Percentiles rank a stretch among this genome's conserved stretches.
Conservation (phyloP, 1,284 basidiomycete genomes). For the Phylloboletellus chloephorus region DNA sequence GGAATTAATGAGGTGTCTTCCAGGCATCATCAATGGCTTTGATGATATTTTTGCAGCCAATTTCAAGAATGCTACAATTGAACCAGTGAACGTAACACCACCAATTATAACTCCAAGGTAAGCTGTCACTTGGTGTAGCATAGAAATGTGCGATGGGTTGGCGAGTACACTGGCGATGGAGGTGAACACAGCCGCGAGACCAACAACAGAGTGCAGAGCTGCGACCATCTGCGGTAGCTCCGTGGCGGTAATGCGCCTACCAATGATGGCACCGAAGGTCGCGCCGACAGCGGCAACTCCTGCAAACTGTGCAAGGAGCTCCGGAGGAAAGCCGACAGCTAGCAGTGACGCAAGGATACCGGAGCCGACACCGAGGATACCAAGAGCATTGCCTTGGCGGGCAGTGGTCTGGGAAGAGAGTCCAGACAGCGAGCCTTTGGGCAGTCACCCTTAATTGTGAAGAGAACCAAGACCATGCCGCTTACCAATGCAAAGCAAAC, state of each 20-base stretch:
- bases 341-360: conserved; percentile 75
- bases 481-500: conserved; percentile 74
- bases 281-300: conserved; percentile 68
- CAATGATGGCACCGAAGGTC: conserved; percentile 61
- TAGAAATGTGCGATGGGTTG: conserved; percentile 58
- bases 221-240: conserved; percentile 80
- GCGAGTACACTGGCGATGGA: conserved; percentile 74
- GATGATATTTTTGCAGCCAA: conserved; percentile 76
- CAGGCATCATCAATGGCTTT: conserved; percentile 64
- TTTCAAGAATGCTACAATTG: conserved; percentile 84
- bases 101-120: conserved; percentile 82
- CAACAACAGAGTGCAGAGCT: conserved; percentile 74
- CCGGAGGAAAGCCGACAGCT: conserved; percentile 75
- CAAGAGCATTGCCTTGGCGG: conserved; percentile 76
- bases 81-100: conserved; percentile 76
- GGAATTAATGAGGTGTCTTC: conserved; percentile 69
- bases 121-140: conserved; percentile 72
- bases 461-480: background rate
- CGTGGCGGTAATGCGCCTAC: conserved; percentile 76
- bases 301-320: conserved; percentile 73
- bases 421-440: conserved; percentile 64
- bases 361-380: conserved; percentile 75
- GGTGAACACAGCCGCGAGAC: conserved; percentile 80
- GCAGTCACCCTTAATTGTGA: conserved; percentile 3
- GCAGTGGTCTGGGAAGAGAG: conserved; percentile 73